Base-by-base conservation (phyloP, 805 yeast species). In the Ogataea ganodermae region DNA sequence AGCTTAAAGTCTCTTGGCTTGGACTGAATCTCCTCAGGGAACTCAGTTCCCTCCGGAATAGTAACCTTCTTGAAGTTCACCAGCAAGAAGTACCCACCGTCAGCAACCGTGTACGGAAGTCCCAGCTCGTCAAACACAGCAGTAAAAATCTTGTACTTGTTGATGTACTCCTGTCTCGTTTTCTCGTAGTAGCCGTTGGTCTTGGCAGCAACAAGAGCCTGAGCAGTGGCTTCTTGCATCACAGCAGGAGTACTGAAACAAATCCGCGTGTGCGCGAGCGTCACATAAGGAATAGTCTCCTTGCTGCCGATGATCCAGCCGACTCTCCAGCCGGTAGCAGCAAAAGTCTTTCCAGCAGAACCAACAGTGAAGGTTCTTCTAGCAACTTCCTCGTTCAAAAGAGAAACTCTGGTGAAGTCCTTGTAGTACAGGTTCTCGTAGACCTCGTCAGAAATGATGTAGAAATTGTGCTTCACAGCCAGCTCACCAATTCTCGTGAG, bases 311-410 rank as follows among this genome's bases (percentile, higher is more conserved):
- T 83, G 31, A 92, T 77, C 95, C 96, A 94, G 45, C 99, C 99
- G 44, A 94, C 80, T 74, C 99, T 84, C 97, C 98, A 94, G 45
- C 99, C 99, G 10, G 99, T 94, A 36, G 96, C 96, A n/a, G 97
- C 96, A 72, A 94, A 94, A 0, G 96, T 83, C 68, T 94, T 94
- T 53, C 99, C 99, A 6, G 97, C 99, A 23, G 97, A 89, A 1
- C 98, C 98, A 18, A 94, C 95, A 3, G 97, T 84, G 46, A 94
- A 70, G 0, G 97, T 89, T 60, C 90, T 73, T 48, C 80, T 80
- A 22, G 79, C 84, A 50, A 90, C 78, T 59, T 90, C 96, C 4
- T 92, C 91, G 4, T 83, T 73, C 45, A 92, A 70, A 2, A 89
- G 81, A 1, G 97, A 96, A 40, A 94, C 85, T 62, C 98, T 79